A percentile compares a stretch with the other conserved stretches of the same genome.
These are phyloP conservation scores for Aschersonia sp. DNA, from an alignment of 2,329 filamentous ascomycete species.

Conservation along the genomic window DNA sequence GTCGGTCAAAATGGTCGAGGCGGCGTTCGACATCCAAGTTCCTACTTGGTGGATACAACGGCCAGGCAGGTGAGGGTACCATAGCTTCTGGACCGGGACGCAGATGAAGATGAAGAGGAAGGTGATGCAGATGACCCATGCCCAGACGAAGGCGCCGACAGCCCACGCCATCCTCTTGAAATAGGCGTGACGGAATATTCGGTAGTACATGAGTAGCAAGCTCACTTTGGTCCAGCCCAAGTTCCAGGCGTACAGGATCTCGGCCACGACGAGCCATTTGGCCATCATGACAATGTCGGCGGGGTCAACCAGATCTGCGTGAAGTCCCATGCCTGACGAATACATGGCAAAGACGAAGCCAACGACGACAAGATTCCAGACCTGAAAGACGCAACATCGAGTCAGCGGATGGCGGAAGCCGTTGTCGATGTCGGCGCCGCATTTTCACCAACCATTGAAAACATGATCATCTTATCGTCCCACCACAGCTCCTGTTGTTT, in stretches of 20 bases:
- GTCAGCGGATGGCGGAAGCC: not conserved
- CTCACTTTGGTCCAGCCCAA: conserved; percentile 34
- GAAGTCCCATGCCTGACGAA: conserved; percentile 28
- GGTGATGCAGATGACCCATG: conserved; percentile 31
- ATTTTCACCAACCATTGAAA: conserved; percentile 25
- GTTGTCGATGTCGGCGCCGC: not conserved
- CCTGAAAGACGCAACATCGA: conserved; percentile 9
- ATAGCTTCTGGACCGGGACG: conserved; percentile 31
- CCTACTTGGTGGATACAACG: conserved; percentile 33
- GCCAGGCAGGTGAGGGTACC: conserved; percentile 29
- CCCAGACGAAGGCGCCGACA: conserved; percentile 26
- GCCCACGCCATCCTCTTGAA: conserved; percentile 26
- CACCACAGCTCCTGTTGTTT: conserved; percentile 28
- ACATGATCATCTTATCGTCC: conserved; percentile 34
- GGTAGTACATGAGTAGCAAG: conserved; percentile 36
- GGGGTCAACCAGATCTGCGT: conserved; percentile 22
- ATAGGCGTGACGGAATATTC: conserved; percentile 30
- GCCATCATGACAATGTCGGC: conserved; percentile 26
- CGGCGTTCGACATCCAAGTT: conserved; percentile 34
- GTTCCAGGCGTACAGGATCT: conserved; percentile 32
- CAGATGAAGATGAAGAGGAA: conserved; percentile 39
- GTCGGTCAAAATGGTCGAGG: conserved; percentile 31
- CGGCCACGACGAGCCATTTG: conserved; percentile 31
- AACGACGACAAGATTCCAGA: conserved; percentile 26
- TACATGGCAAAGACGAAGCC: conserved; percentile 35